Percentiles rank a stretch among this genome's conserved stretches.
These are phyloP conservation scores for Scheffersomyces lignosus DNA, from an alignment of 805 yeast genomes.

Conservation along the genomic window DNA sequence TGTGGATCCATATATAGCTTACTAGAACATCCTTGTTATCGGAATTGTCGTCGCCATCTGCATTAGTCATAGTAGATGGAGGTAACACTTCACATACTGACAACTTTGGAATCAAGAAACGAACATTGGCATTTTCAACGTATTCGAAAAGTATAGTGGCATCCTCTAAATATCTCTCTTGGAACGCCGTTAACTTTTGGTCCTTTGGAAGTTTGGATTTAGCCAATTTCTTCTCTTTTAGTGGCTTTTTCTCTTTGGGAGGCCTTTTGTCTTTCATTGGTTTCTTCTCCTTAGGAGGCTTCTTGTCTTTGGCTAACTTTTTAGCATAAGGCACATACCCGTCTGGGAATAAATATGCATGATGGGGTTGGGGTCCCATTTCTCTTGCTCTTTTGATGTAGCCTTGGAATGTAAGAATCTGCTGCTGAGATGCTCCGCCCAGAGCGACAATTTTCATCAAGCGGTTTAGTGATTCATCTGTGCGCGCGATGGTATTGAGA, in stretches of 20 bases:
- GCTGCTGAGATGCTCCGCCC: slow-evolving; percentile 71
- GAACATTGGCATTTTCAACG: slow-evolving; percentile 70
- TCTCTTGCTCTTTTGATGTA: slow-evolving; percentile 76
- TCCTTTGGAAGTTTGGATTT: slow-evolving; percentile 36
- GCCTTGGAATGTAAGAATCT: slow-evolving; percentile 75
- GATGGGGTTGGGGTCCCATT: slow-evolving; percentile 60
- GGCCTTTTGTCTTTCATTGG: slow-evolving; percentile 17
- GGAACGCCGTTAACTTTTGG: slow-evolving; percentile 70
- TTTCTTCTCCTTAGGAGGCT: slow-evolving; percentile 12
- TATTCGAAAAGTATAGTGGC: slow-evolving; percentile 85
- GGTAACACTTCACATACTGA: slow-evolving; percentile 64
- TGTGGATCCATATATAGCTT: slow-evolving; percentile 53
- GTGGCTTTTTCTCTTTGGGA: slow-evolving; percentile 13
- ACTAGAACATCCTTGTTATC: slow-evolving; percentile 41
- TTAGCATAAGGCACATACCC: slow-evolving; percentile 3
- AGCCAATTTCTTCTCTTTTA: slow-evolving; percentile 14
- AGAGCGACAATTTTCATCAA: slow-evolving; percentile 86
- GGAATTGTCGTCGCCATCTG: slow-evolving; percentile 12
- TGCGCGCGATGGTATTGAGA: slow-evolving; percentile 77
- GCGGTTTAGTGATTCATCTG: slow-evolving; percentile 62
- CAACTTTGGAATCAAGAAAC: slow-evolving; percentile 75
- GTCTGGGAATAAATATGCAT: slow-evolving; percentile 28
- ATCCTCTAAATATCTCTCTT: slow-evolving; percentile 63
- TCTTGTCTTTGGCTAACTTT: slow-evolving; percentile 10
- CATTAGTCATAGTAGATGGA: slow-evolving; percentile 2